Evolutionary conservation across 75 land plant species (phyloP).

Genomic region (Pinus albicaulis): DNA sequence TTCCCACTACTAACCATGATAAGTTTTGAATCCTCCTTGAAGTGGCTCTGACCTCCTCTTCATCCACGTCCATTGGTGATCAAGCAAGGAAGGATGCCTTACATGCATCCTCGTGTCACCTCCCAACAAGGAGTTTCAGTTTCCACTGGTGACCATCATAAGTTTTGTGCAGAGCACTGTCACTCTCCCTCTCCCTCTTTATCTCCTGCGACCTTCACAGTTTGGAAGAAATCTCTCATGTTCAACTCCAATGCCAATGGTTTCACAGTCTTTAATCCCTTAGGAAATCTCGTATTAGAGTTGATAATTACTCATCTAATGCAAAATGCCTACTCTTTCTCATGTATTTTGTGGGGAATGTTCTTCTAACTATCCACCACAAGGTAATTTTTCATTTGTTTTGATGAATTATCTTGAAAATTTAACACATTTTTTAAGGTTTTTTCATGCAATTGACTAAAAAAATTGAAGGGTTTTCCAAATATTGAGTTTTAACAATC

Average conservation of each 20-base stretch:
- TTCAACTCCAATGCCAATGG: conserved; percentile 21
- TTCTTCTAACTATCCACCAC: conserved; percentile 16
- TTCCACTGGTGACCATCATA: too few species aligned
- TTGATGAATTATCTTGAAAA: background rate
- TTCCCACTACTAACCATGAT: too few species aligned
- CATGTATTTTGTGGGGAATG: conserved; percentile 31
- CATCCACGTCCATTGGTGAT: too few species aligned
- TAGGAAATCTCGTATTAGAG: conserved; percentile 26
- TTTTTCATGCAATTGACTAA: background rate
- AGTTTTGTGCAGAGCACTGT: too few species aligned
- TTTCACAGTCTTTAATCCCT: conserved; percentile 33
- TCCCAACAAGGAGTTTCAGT: too few species aligned
- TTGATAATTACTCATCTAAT: conserved; percentile 30
- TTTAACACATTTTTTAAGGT: background rate
- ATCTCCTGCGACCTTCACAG: too few species aligned
- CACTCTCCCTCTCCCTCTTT: too few species aligned
- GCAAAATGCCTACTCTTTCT: conserved; percentile 16
- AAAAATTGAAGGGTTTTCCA: background rate
- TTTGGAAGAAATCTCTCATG: conserved; percentile 17
- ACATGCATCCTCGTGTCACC: too few species aligned
- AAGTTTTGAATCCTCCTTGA: too few species aligned
- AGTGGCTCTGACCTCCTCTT: too few species aligned
- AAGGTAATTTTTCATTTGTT: conserved; percentile 13
- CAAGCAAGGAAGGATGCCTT: too few species aligned
- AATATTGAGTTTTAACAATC: conserved; percentile 13